These are phyloP conservation scores for Themeda triandra DNA, from an alignment of 176 grass and related monocot species.

Conservation along the genomic window DNA sequence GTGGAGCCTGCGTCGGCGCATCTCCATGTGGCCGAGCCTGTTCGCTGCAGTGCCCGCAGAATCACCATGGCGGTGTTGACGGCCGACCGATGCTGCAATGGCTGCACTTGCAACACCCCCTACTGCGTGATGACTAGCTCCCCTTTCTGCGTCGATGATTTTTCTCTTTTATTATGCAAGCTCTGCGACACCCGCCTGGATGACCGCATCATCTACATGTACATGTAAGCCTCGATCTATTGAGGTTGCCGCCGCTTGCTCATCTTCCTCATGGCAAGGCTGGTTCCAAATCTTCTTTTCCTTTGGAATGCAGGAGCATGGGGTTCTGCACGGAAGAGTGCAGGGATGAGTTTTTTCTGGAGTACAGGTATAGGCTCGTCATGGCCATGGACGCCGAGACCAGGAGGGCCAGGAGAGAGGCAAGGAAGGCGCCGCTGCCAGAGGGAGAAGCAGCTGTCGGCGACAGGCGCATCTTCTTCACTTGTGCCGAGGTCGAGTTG, in stretches of 20 bases:
- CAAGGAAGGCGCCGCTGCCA: neutral
- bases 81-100: too few species aligned
- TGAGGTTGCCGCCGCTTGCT: too few species aligned
- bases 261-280: too few species aligned
- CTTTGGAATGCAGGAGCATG: too few species aligned
- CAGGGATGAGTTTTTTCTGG: constrained; percentile 27
- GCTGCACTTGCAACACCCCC: neutral
- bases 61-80: neutral
- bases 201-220: neutral
- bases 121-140: neutral
- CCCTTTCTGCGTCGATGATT: neutral
- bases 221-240: neutral
- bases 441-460: neutral
- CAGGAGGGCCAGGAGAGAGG: neutral
- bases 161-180: neutral
- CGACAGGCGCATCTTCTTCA: neutral
- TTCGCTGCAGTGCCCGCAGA: neutral
- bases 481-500: neutral
- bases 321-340: constrained; percentile 16
- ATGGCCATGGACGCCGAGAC: neutral
- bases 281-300: too few species aligned
- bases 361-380: constrained; percentile 17
- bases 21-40: constrained; percentile 8
- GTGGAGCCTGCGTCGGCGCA: neutral
- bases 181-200: neutral